Evolutionary conservation across 176 grass and related monocot species (phyloP).

Genomic region (Eremochloa ophiuroides): DNA sequence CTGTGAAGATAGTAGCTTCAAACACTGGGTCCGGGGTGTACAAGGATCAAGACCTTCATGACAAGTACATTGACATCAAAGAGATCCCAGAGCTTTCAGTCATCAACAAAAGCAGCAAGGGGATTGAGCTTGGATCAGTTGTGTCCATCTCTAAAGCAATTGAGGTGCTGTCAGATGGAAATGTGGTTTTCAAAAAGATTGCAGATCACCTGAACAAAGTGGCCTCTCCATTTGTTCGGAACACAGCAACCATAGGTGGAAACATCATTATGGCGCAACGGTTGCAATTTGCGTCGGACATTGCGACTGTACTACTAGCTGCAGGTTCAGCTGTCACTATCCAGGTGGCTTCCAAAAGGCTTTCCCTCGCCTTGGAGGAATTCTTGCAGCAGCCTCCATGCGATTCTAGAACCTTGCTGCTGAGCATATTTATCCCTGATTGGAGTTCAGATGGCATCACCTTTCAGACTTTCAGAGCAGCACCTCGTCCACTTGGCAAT

Average conservation of each 20-base stretch:
- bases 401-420: constrained; percentile 48
- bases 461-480: constrained; percentile 74
- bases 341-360: constrained; percentile 41
- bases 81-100: constrained; percentile 56
- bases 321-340: constrained; percentile 48
- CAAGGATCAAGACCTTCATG: constrained; percentile 54
- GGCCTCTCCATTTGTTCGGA: constrained; percentile 64
- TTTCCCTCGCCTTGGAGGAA: constrained; percentile 51
- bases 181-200: constrained; percentile 48
- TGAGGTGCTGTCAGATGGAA: constrained; percentile 52
- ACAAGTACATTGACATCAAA: constrained; percentile 64
- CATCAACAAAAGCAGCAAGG: constrained; percentile 40
- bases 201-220: constrained; percentile 69
- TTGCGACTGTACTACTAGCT: constrained; percentile 72
- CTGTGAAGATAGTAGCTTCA: constrained; percentile 62
- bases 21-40: constrained; percentile 84
- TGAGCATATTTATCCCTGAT: constrained; percentile 63
- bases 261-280: constrained; percentile 86
- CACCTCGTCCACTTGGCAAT: constrained; percentile 81
- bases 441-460: constrained; percentile 42
- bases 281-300: constrained; percentile 52
- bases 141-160: constrained; percentile 68
- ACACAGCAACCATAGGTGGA: constrained; percentile 77
- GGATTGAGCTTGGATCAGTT: constrained; percentile 64
- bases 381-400: constrained; percentile 74